A percentile compares a stretch with the other conserved stretches of the same genome.
These are phyloP conservation scores for Thelonectria discophora DNA, from an alignment of 2,329 filamentous ascomycete species.

Conservation along the genomic window DNA sequence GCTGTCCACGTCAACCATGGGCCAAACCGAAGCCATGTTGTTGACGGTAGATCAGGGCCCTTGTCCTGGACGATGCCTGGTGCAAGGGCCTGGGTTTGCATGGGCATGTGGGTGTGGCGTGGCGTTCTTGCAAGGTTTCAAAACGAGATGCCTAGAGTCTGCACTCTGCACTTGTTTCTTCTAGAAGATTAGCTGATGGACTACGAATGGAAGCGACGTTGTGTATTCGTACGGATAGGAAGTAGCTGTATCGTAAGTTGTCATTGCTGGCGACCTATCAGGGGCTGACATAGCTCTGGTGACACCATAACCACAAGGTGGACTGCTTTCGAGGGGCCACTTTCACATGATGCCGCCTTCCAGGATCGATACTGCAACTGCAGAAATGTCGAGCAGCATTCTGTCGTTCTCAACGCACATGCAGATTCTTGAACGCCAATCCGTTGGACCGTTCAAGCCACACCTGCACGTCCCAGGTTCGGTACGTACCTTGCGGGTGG, in stretches of 20 bases:
- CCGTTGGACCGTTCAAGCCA: not conserved
- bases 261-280: not conserved
- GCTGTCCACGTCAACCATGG: slow-evolving; percentile 9
- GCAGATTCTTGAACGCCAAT: not conserved
- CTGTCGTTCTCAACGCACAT: not conserved
- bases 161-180: too few relatives aligned
- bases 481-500: not conserved
- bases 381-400: not conserved
- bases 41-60: slow-evolving; percentile 1
- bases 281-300: not conserved
- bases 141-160: too few relatives aligned
- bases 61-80: not conserved
- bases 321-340: not conserved
- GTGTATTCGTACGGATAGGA: too few relatives aligned
- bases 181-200: not conserved
- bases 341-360: not conserved
- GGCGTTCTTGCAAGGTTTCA: not conserved
- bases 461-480: not conserved
- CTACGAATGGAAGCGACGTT: not conserved
- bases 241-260: too few relatives aligned
- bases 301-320: not conserved
- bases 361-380: not conserved
- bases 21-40: slow-evolving; percentile 3
- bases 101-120: not conserved
- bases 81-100: not conserved